phyloP scores from a whole-genome alignment of 2,329 filamentous ascomycete species.

The Pseudogymnoascus sp. region DNA sequence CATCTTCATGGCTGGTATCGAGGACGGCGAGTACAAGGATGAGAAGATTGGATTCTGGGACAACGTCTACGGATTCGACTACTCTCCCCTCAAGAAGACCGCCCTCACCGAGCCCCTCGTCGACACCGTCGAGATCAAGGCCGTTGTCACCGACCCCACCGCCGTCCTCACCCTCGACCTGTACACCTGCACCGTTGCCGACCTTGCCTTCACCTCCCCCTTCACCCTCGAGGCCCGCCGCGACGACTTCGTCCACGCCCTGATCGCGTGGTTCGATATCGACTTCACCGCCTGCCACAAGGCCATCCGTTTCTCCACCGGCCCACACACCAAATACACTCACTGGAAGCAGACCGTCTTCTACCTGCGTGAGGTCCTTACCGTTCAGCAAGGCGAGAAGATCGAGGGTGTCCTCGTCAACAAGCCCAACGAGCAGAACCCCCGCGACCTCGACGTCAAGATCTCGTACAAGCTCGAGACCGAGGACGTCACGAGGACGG shows the following conservation, averaged over 20 bases:
- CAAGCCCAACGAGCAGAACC: constrained; percentile 88
- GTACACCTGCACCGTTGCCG: constrained; percentile 76
- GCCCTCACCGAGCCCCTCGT: constrained; percentile 93
- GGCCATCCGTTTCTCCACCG: constrained; percentile 91
- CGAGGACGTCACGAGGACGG: constrained; percentile 59
- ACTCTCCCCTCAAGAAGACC: constrained; percentile 84
- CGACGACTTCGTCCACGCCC: constrained; percentile 90
- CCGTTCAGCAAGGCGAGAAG: constrained; percentile 78
- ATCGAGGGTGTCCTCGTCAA: constrained; percentile 68
- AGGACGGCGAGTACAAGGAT: constrained; percentile 99
- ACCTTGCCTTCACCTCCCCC: constrained; percentile 74
- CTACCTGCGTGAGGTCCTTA: constrained; percentile 89
- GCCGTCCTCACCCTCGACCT: constrained; percentile 82
- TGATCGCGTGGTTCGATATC: constrained; percentile 99
- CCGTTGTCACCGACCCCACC: constrained; percentile 86
- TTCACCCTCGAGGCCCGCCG: constrained; percentile 72
- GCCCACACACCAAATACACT: constrained; percentile 97
- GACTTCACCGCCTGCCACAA: constrained; percentile 98
- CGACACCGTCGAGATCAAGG: constrained; percentile 95
- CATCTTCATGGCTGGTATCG: constrained; percentile 92
- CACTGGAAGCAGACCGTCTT: constrained; percentile 99
- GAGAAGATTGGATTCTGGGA: constrained; percentile 99
- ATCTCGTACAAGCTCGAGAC: constrained; percentile 77
- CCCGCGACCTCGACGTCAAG: constrained; percentile 86
- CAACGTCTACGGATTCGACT: constrained; percentile 97